Evolutionary conservation across 1,139 yeast genomes (phyloP).

Genomic region (Nematodospora anomalae): DNA sequence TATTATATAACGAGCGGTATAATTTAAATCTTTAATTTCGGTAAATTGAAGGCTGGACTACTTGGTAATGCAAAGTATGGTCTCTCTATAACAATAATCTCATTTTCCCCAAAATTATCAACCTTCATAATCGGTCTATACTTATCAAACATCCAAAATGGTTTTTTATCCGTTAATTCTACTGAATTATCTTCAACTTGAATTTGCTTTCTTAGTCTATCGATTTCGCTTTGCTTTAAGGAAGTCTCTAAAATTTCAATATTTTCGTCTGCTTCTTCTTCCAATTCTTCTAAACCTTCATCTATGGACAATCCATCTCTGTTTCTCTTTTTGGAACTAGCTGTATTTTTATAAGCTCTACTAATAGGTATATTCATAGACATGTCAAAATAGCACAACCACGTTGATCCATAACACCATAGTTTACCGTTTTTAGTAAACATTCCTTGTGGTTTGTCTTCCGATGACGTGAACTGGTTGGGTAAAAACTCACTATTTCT

Average conservation of each 20-base stretch:
- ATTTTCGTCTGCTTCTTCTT: constrained; percentile 27
- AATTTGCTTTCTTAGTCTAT: constrained; percentile 27
- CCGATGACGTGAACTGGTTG: constrained; percentile 53
- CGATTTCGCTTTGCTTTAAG: constrained; percentile 33
- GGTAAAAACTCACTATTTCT: constrained; percentile 77
- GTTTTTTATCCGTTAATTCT: constrained; percentile 24
- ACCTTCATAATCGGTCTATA: constrained; percentile 75
- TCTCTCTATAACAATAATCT: constrained; percentile 74
- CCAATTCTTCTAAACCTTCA: constrained; percentile 30
- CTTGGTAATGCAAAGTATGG: constrained; percentile 60
- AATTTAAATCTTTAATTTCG: constrained; percentile 58
- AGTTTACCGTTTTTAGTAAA: constrained; percentile 48
- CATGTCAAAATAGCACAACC: constrained; percentile 78
- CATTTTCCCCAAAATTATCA: constrained; percentile 54
- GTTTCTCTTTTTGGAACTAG: constrained; percentile 50
- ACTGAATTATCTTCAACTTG: constrained; percentile 26
- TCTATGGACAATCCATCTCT: constrained; percentile 62
- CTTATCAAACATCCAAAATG: constrained; percentile 76
- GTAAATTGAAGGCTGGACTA: constrained; percentile 75
- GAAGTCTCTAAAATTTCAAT: constrained; percentile 34
- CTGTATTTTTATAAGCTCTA: constrained; percentile 28
- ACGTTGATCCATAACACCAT: constrained; percentile 88
- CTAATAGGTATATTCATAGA: constrained; percentile 55
- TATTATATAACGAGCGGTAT: too few species aligned
- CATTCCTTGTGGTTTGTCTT: constrained; percentile 75